Base-by-base conservation (phyloP, 2,329 filamentous ascomycete genomes). In the Pseudopithomyces chartarum region DNA sequence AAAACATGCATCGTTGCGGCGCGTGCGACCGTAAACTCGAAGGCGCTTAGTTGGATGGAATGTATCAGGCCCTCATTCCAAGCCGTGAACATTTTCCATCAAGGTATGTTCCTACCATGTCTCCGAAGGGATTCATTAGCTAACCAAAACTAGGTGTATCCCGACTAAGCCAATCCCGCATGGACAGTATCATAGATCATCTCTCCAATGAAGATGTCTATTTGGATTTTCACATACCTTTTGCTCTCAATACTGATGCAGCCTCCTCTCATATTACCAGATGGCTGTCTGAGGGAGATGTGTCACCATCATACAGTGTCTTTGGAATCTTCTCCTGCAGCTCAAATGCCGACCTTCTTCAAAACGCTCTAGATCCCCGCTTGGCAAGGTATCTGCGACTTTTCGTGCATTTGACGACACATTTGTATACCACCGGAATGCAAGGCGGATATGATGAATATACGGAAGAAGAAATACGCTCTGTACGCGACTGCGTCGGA, bases 151-250 rank as follows among this genome's bases (percentile, higher is more conserved):
- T 38, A 61, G 57, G 57, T 12, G 33, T 33, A 8, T 22, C 42
- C 6, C n/a, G 39, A 3, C 39, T 54, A 6, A 36, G 52, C 22
- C 52, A 54, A 22, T 32, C 17, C 29, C 62, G 56, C 17, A 54
- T 64, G 22, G 43, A 60, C n/a, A 32, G 32, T 13, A 59, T 62
- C 33, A 42, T 64, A 38, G 20, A 43, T 12, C 48, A 62, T 46
- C 56, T 64, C 10, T 54, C 58, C 3, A 43, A 55, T 17, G 56
- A 62, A n/a, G 59, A 64, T 29, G 59, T 64, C 7, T 57, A 57
- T 43, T 55, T 64, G n/a, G 62, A 62, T 47, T 62, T 64, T 22
- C 59, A 64, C 38, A 62, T 64, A 7, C 62, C 62, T 6, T 64
- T 62, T 29, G 62, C 52, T 7, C 55, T 64, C 4, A 64, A 64